These are phyloP conservation scores for Agroathelia rolfsii DNA, from an alignment of 1,284 basidiomycete genomes.

Conservation along the genomic window DNA sequence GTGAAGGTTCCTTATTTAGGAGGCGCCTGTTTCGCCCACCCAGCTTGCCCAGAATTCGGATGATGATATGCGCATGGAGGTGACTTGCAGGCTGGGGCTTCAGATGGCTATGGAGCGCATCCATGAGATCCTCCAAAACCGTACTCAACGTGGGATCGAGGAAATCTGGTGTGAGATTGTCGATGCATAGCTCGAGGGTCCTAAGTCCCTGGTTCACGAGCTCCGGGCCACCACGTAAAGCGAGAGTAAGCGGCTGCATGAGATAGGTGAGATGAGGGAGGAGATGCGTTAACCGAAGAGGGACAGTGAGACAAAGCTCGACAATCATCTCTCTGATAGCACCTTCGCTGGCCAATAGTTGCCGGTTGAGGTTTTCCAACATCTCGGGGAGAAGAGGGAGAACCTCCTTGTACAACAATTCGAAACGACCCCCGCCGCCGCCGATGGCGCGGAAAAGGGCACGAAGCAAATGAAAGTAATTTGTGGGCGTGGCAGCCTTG, in stretches of 20 bases:
- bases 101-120: slow-evolving; percentile 83
- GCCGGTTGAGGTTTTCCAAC: slow-evolving; percentile 89
- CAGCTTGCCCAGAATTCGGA: slow-evolving; percentile 94
- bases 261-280: slow-evolving; percentile 92
- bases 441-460: slow-evolving; percentile 96
- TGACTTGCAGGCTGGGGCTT: slow-evolving; percentile 89
- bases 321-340: slow-evolving; percentile 85
- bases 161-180: slow-evolving; percentile 98
- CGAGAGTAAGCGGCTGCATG: slow-evolving; percentile 94
- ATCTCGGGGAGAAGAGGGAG: slow-evolving; percentile 94
- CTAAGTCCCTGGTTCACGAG: slow-evolving; percentile 93
- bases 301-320: slow-evolving; percentile 95
- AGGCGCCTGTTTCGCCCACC: slow-evolving; percentile 91
- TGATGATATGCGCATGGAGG: slow-evolving; percentile 89
- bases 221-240: slow-evolving; percentile 81
- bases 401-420: slow-evolving; percentile 94
- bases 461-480: slow-evolving; percentile 92
- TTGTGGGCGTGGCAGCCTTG: slow-evolving; percentile 82
- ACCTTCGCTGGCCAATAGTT: slow-evolving; percentile 77
- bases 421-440: slow-evolving; percentile 88
- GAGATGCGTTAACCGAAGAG: slow-evolving; percentile 90
- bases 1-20: slow-evolving; percentile 70
- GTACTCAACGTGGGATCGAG: slow-evolving; percentile 94
- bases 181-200: slow-evolving; percentile 98
- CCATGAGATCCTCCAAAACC: slow-evolving; percentile 90